Conservation (phyloP, 164 flowering plant genomes). For the Platanus orientalis region DNA sequence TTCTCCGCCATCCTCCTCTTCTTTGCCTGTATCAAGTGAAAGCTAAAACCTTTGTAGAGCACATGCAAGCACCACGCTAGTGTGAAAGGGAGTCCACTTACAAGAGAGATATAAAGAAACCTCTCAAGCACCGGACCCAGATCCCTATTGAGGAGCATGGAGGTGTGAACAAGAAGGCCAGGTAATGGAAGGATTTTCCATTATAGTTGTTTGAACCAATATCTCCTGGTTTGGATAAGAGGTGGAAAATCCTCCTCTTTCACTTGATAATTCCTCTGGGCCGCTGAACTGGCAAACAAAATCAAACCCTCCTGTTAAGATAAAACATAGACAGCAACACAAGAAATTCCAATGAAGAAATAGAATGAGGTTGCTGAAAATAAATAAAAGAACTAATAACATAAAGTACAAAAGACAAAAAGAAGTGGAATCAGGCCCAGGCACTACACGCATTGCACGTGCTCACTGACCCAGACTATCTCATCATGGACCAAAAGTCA, state of each 20-base stretch:
- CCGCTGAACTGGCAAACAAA: constrained; percentile 44
- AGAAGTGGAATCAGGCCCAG: too few relatives aligned
- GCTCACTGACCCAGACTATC: not conserved
- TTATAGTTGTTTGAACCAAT: constrained; percentile 24
- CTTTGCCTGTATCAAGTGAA: constrained; percentile 8
- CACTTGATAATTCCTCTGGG: constrained; percentile 34
- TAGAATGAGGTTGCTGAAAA: too few relatives aligned
- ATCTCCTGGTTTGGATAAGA: constrained; percentile 23
- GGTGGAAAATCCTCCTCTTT: constrained; percentile 45
- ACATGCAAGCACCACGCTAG: constrained; percentile 30
- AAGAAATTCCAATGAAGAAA: constrained; percentile 18
- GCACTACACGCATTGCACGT: too few relatives aligned
- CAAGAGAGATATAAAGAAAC: constrained; percentile 20
- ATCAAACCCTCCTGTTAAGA: constrained; percentile 65
- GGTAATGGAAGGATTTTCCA: constrained; percentile 25
- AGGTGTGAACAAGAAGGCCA: constrained; percentile 19
- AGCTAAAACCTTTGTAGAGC: constrained; percentile 22
- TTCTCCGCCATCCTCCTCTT: not conserved
- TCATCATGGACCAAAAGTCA: too few relatives aligned
- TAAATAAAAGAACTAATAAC: not conserved
- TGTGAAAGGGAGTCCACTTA: constrained; percentile 18
- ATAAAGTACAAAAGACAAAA: not conserved
- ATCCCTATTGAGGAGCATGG: constrained; percentile 15
- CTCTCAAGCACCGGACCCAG: constrained; percentile 15
- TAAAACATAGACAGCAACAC: constrained; percentile 32